phyloP scores from a whole-genome alignment of 257 asterid genomes.

The Echites panduratus region DNA sequence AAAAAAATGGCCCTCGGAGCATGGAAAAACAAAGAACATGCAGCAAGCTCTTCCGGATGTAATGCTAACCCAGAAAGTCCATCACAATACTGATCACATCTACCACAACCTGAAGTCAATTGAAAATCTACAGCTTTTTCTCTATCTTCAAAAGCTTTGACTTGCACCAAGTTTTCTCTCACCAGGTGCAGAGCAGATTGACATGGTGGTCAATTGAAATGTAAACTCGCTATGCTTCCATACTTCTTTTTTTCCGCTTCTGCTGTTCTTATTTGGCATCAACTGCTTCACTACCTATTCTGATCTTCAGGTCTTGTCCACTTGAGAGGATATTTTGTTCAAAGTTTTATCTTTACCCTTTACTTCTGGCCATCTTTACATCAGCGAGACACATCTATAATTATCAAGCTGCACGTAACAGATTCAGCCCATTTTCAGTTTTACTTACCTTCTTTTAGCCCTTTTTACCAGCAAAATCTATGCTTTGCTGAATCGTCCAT shows the following conservation, averaged over 20 bases:
- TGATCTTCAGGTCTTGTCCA: constrained; percentile 1
- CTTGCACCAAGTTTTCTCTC: constrained; percentile 4
- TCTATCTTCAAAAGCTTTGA: not conserved
- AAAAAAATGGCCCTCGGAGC: too few relatives aligned
- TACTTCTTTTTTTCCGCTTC: not conserved
- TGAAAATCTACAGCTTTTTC: not conserved
- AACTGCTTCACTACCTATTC: not conserved
- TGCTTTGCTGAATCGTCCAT: not conserved
- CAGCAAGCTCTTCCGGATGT: not conserved
- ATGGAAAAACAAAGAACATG: not conserved
- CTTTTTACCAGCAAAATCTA: not conserved
- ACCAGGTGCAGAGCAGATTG: not conserved
- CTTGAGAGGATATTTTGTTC: not conserved
- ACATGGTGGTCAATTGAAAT: not conserved
- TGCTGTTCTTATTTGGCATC: constrained; percentile 1
- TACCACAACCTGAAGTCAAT: not conserved
- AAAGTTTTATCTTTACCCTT: not conserved
- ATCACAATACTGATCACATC: not conserved
- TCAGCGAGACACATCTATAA: too few relatives aligned
- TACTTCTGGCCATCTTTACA: not conserved
- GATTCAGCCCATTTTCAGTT: not conserved
- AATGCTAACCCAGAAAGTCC: not conserved
- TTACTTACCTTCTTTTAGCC: not conserved
- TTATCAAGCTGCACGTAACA: not conserved
- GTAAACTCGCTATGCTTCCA: not conserved